Conservation (phyloP, 2,329 filamentous ascomycete genomes). For the Elsinoe perseae region DNA sequence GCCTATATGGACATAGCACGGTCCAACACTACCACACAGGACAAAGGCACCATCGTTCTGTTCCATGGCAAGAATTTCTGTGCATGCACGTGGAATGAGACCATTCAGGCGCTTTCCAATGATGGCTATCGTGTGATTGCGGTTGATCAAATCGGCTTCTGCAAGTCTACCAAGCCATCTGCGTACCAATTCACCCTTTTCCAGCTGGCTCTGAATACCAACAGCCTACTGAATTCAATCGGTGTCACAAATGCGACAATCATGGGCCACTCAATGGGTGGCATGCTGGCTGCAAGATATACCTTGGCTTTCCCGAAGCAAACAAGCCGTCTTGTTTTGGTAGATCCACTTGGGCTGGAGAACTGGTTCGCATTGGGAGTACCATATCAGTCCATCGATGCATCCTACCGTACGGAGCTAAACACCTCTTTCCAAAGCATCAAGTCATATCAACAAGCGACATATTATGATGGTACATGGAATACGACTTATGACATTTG, state of each 20-base stretch:
- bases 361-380: constrained; percentile 3
- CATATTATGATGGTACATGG: constrained; percentile 35
- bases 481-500: constrained; percentile 44
- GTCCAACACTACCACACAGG: neutral
- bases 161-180: constrained; percentile 1
- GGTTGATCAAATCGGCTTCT: constrained; percentile 1
- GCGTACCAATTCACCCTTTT: neutral
- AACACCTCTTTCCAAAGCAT: constrained; percentile 16
- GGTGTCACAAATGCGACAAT: neutral
- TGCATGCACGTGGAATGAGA: constrained; percentile 1
- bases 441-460: constrained; percentile 12
- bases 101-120: neutral
- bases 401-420: constrained; percentile 15
- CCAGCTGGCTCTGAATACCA: neutral
- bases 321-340: neutral
- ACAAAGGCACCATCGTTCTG: constrained; percentile 2
- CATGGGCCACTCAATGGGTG: constrained; percentile 5
- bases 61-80: constrained; percentile 9
- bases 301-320: neutral
- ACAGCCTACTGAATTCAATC: neutral
- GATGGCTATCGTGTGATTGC: neutral
- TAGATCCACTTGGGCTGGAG: neutral
- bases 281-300: neutral
- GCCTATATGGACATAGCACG: neutral
- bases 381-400: constrained; percentile 5